Evolutionary conservation across 140 eudicot species (phyloP).

Genomic region (Stevia rebaudiana): DNA sequence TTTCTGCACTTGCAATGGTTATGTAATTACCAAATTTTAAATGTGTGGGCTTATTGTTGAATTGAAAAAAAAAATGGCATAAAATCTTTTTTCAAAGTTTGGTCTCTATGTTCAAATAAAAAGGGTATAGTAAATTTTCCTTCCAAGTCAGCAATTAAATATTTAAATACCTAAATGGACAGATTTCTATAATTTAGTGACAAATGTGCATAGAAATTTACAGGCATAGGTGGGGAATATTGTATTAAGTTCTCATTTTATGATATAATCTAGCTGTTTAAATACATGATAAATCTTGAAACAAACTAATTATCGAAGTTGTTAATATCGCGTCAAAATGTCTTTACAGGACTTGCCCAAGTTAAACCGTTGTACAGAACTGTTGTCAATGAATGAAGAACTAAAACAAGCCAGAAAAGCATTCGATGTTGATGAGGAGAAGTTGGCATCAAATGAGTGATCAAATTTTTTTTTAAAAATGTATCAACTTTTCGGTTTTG

Average conservation of each 20-base stretch:
- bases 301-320: background rate
- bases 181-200: too few relatives aligned
- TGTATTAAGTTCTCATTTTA: too few relatives aligned
- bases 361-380: conserved; percentile 65
- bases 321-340: background rate
- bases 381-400: conserved; percentile 88
- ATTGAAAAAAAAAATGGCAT: too few relatives aligned
- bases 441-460: conserved; percentile 61
- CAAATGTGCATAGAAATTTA: too few relatives aligned
- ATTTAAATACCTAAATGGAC: too few relatives aligned
- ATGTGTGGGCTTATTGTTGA: too few relatives aligned
- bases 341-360: conserved; percentile 68
- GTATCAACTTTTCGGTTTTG: background rate
- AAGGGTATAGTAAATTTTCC: too few relatives aligned
- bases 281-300: background rate
- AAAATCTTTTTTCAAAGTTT: too few relatives aligned
- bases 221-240: too few relatives aligned
- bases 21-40: background rate
- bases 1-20: background rate
- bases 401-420: conserved; percentile 95
- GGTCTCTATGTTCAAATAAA: too few relatives aligned
- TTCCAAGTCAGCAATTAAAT: too few relatives aligned
- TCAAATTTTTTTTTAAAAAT: background rate
- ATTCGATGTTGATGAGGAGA: conserved; percentile 61
- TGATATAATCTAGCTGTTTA: background rate